Evolutionary conservation across 2,329 filamentous ascomycete species (phyloP).

Genomic region (Zasmidium citrigriseum): DNA sequence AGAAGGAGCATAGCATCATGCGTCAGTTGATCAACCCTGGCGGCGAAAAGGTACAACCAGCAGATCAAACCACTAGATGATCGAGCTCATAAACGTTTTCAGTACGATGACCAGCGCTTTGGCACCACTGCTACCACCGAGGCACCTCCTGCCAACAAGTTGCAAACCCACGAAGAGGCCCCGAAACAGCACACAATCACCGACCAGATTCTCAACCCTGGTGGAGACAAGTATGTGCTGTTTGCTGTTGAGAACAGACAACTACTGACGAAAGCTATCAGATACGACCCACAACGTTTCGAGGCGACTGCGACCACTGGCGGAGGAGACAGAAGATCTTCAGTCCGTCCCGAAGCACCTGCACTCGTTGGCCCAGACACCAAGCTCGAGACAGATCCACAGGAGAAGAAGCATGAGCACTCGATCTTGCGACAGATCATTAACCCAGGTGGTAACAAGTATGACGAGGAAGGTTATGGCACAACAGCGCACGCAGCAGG

Average conservation of each 20-base stretch:
- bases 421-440: constrained; percentile 21
- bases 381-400: constrained; percentile 12
- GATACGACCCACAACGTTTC: constrained; percentile 23
- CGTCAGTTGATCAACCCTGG: constrained; percentile 20
- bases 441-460: constrained; percentile 29
- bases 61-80: too few relatives aligned
- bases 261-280: background rate
- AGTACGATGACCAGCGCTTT: constrained; percentile 23
- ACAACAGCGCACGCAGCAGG: constrained; percentile 18
- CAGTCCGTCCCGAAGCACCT: background rate
- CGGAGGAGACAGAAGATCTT: background rate
- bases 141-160: constrained; percentile 2
- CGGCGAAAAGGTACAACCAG: constrained; percentile 13
- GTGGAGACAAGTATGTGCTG: constrained; percentile 14
- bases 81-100: background rate
- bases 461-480: constrained; percentile 25
- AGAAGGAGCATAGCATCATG: constrained; percentile 15
- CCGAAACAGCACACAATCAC: constrained; percentile 21
- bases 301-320: constrained; percentile 17
- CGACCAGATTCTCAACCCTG: constrained; percentile 22
- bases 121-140: constrained; percentile 15
- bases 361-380: constrained; percentile 10
- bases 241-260: background rate
- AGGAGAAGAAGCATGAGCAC: constrained; percentile 19
- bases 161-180: constrained; percentile 10